Evolutionary conservation across 164 flowering plant species (phyloP), one percentile per base, ranked within the genome.

Genomic region (Tetracentron sinense): DNA sequence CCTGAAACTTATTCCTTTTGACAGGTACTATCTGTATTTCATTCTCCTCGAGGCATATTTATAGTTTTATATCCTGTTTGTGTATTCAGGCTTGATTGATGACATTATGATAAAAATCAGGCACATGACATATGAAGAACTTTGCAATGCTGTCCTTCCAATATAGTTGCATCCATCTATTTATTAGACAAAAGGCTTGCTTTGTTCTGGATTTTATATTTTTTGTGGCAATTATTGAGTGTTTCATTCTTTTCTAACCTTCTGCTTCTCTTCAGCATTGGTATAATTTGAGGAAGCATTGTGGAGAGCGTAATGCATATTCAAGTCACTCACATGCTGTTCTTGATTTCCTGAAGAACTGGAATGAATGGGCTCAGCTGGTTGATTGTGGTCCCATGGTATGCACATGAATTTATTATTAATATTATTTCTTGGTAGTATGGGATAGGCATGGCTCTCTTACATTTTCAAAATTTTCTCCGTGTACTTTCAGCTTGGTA

Each of bases 321-420:
- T 76, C 97, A 25, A 94, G 89, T 74, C 99, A 84, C 78, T 88
- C 96, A 19, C 96, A 91, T 72, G 99, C 97, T 68, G 97, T 94
- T 74, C 94, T 94, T 68, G 99, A 94, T 79, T 91, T 95, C 77
- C 71, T 91, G 80, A 82, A 96, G 71, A 94, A 94, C 63, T 78
- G 96, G 53, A 82, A 77, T 71, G 96, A 91, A 77, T 91, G 96
- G 99, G 89, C 97, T 46, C 86, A 77, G 56, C 75, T 94, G 69
- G 89, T 91, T 63, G 99, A 91, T 68, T 96, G 96, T 55, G 97
- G 96, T 57, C 97, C 99, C 17, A 94, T 91, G 94, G 97, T 94
- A 81, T 59, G 66, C 46, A 15, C 19, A 50, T 8, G n/a, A 57
- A 7, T 8, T 60, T 25, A 26, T 44, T 44, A 16, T 3, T 14